Conservation (phyloP, 2,329 filamentous ascomycete genomes). For the Monosporascus ibericus region DNA sequence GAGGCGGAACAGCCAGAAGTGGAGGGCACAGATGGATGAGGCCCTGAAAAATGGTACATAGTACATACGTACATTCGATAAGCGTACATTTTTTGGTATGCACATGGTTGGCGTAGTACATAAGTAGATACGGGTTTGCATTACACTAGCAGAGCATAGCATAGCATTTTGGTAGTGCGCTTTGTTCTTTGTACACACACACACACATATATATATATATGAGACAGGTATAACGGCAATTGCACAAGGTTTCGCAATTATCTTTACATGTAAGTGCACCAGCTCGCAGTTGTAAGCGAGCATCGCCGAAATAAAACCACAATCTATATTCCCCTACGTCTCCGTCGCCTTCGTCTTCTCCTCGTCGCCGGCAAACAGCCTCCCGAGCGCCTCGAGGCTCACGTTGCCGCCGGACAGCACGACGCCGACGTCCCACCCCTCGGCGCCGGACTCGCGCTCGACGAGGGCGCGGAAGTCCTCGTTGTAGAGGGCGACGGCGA, state of each 20-base stretch:
- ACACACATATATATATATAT: background rate
- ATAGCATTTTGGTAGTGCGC: no score
- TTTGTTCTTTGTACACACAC: no score
- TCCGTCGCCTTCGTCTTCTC: background rate
- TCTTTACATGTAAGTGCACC: no score
- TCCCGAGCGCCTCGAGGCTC: conserved; percentile 45
- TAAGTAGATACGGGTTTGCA: no score
- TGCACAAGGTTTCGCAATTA: no score
- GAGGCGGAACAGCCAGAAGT: conserved; percentile 52
- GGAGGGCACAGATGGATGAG: conserved; percentile 59
- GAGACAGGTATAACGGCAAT: background rate
- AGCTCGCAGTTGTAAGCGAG: no score
- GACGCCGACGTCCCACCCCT: conserved; percentile 66
- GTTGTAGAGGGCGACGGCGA: conserved; percentile 79
- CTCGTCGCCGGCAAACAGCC: conserved; percentile 35
- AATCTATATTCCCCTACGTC: no score
- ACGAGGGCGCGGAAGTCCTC: conserved; percentile 73
- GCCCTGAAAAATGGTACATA: conserved; percentile 21
- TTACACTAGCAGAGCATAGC: background rate
- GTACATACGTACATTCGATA: background rate
- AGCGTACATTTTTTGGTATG: background rate
- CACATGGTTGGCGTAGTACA: background rate
- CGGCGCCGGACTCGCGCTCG: conserved; percentile 61
- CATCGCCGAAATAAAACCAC: no score
- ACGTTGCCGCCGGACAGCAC: conserved; percentile 58